phyloP scores from a whole-genome alignment of 768 basidiomycete species.

The Rhodotorula diobovata region DNA sequence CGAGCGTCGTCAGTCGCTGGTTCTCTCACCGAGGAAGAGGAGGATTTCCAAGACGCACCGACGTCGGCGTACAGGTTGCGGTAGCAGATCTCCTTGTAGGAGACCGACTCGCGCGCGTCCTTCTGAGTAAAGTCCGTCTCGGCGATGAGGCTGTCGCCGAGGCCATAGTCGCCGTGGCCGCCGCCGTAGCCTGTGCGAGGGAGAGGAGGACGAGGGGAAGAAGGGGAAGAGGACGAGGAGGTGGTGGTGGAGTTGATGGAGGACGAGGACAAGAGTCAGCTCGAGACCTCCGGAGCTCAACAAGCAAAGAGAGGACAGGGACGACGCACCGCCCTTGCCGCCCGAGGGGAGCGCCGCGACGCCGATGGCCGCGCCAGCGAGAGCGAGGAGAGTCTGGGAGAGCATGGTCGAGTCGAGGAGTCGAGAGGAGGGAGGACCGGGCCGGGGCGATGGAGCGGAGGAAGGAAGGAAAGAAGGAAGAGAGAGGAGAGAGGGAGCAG shows the following conservation, averaged over 20 bases:
- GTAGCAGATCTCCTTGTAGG: conserved; percentile 10
- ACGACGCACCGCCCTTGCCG: conserved; percentile 3
- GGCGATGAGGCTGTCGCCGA: not conserved
- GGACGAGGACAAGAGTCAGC: no score
- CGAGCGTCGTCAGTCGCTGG: not conserved
- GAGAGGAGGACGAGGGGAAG: not conserved
- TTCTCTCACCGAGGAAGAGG: not conserved
- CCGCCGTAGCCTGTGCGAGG: not conserved
- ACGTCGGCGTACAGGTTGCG: conserved; percentile 8
- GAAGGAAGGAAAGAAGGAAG: no score
- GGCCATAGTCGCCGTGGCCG: not conserved
- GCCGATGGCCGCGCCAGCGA: not conserved
- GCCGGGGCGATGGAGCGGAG: no score
- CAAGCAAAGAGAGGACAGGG: not conserved
- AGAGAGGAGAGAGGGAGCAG: no score
- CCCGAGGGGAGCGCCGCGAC: not conserved
- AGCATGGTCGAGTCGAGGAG: not conserved
- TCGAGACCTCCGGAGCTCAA: no score
- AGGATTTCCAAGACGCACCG: not conserved
- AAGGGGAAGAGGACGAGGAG: no score
- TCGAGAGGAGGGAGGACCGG: not conserved
- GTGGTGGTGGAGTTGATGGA: no score
- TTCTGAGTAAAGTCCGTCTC: not conserved
- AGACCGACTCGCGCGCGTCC: not conserved
- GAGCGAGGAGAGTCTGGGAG: not conserved